Evolutionary conservation across 1,139 yeast genomes (phyloP), one percentile per base, ranked within the genome.

Genomic region (Suhomyces kunorum): DNA sequence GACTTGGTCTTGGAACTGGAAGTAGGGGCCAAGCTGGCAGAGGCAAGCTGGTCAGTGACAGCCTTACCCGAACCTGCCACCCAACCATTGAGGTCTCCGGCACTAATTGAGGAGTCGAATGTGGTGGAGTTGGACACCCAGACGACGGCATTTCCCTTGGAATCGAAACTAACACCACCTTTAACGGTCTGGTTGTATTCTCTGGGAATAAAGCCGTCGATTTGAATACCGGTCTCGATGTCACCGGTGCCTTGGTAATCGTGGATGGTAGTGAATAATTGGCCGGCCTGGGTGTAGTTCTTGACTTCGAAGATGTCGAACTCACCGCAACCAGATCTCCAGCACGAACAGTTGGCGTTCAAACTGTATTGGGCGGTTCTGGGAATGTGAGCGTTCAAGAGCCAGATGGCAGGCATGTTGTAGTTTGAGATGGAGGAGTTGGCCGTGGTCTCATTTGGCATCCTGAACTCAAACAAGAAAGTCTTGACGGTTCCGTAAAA

Each of bases 281-380:
- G 71, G 45, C 62, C 64, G 28, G 75, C 65, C 49, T 80, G 80
- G 17, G 87, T 77, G 34, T 58, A 45, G 52, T 58, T 78, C 60
- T 64, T 66, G 32, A 69, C 69, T 74, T 92, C 98, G 56, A 90
- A 90, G 47, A 88, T 71, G 64, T 92, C 98, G 52, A 90, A 75
- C 71, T 92, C 98, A 64, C 98, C 98, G 69, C 98, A 92, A 37
- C 98, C 98, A 28, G 95, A 78, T 51, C 80, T 63, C 98, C 98
- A 92, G 76, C 98, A 92, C 19, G 97, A 88, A 72, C 97, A 86
- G 42, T 81, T 66, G 43, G 71, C 73, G 59, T 94, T 94, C 59
- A 41, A 41, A 9, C 69, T 53, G 50, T 90, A 92, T 70, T 92
- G 97, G 46, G 86, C 65, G 42, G 96, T 90, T 71, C 98, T 82